Percentiles rank a stretch among this genome's conserved stretches.
These are phyloP conservation scores for Trametes maxima DNA, from an alignment of 768 basidiomycete species.

Conservation along the genomic window DNA sequence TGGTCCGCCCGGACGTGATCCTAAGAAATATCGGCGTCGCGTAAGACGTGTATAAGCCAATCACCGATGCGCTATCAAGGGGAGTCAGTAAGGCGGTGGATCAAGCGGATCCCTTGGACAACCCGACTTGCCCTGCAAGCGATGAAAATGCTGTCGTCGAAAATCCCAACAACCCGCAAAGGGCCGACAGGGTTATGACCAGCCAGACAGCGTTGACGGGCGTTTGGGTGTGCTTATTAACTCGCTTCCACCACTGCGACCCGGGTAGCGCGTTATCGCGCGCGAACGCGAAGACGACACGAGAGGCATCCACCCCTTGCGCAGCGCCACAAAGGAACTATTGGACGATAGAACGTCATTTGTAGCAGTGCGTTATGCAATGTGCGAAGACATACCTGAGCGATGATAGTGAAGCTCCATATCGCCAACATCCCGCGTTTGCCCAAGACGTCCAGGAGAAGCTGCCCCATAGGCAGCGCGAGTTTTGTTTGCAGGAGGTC, in stretches of 20 bases:
- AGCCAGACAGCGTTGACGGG: slow-evolving; percentile 80
- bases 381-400: slow-evolving; percentile 41
- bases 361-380: too few relatives aligned
- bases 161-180: slow-evolving; percentile 69
- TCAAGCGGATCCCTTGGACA: background rate
- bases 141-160: slow-evolving; percentile 62
- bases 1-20: slow-evolving; percentile 65
- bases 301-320: slow-evolving; percentile 73
- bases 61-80: slow-evolving; percentile 58
- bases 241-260: slow-evolving; percentile 65
- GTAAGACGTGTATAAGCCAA: slow-evolving; percentile 70
- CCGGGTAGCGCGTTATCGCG: slow-evolving; percentile 74
- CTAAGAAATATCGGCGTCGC: slow-evolving; percentile 69
- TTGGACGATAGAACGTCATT: background rate
- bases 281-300: slow-evolving; percentile 75
- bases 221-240: slow-evolving; percentile 62
- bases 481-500: slow-evolving; percentile 50
- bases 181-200: slow-evolving; percentile 54
- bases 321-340: slow-evolving; percentile 74
- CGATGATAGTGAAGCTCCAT: slow-evolving; percentile 71
- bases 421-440: slow-evolving; percentile 71
- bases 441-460: slow-evolving; percentile 64
- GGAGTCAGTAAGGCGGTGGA: background rate
- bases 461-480: slow-evolving; percentile 70
- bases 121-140: slow-evolving; percentile 59